Conservation (phyloP, 345 rosid genomes). For the Citrus hindsii region DNA sequence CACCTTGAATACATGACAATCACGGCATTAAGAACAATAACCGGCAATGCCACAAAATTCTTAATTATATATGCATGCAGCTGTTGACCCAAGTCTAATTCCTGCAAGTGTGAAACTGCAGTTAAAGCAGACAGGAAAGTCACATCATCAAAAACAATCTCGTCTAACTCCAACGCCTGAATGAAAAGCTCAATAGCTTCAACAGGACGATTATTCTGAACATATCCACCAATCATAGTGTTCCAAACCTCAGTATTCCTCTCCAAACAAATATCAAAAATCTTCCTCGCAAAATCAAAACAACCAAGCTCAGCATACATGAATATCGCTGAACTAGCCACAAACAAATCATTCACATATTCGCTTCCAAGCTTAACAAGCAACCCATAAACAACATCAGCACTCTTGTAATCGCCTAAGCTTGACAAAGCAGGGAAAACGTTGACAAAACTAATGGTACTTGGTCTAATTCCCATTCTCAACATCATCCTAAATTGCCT, state of each 20-base stretch:
- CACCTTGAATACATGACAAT: slow-evolving; percentile 85
- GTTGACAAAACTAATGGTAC: slow-evolving; percentile 73
- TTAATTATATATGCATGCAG: slow-evolving; percentile 68
- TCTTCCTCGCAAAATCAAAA: slow-evolving; percentile 55
- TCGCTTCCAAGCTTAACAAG: slow-evolving; percentile 60
- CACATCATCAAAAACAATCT: slow-evolving; percentile 55
- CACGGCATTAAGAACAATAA: slow-evolving; percentile 56
- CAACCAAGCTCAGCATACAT: slow-evolving; percentile 69
- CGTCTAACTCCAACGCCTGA: slow-evolving; percentile 43
- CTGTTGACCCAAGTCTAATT: slow-evolving; percentile 47
- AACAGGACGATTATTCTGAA: slow-evolving; percentile 42
- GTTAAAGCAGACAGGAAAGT: slow-evolving; percentile 58
- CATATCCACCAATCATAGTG: slow-evolving; percentile 72
- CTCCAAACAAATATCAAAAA: slow-evolving; percentile 55
- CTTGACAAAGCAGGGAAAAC: slow-evolving; percentile 68
- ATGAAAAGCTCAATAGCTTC: slow-evolving; percentile 62
- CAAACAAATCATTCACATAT: slow-evolving; percentile 62
- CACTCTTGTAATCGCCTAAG: slow-evolving; percentile 40
- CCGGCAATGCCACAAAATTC: slow-evolving; percentile 40
- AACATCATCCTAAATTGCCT: slow-evolving; percentile 59
- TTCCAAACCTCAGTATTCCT: slow-evolving; percentile 81
- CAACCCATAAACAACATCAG: slow-evolving; percentile 59
- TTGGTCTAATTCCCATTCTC: slow-evolving; percentile 61
- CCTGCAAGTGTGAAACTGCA: slow-evolving; percentile 74
- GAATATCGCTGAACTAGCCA: slow-evolving; percentile 64